Percentiles rank a stretch among this genome's conserved stretches.
Evolutionary conservation across 2,329 filamentous ascomycete genomes (phyloP).

Genomic region (Exophiala dermatitidis): DNA sequence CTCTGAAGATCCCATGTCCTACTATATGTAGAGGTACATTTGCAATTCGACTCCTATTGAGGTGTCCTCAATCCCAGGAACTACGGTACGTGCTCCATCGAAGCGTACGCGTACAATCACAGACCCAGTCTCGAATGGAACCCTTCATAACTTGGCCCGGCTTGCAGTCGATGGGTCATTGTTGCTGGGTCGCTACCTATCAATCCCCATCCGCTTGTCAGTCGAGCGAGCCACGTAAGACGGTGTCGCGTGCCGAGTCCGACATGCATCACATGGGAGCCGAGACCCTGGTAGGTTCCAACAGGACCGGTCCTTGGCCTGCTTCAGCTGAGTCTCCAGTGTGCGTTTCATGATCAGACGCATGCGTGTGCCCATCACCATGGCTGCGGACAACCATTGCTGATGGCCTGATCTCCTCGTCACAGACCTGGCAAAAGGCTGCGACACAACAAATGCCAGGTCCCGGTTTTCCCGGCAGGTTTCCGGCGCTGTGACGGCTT

Average conservation of each 20-base stretch:
- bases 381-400: too few relatives aligned
- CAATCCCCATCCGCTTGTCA: not conserved
- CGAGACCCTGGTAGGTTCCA: too few relatives aligned
- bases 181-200: not conserved
- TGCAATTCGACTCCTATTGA: not conserved
- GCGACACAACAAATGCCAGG: too few relatives aligned
- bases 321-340: too few relatives aligned
- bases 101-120: not conserved
- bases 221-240: conserved; percentile 1
- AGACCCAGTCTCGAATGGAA: not conserved
- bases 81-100: not conserved
- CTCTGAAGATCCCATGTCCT: too few relatives aligned
- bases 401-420: too few relatives aligned
- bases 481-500: not conserved
- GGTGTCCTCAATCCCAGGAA: not conserved
- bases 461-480: too few relatives aligned
- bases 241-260: not conserved
- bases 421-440: too few relatives aligned
- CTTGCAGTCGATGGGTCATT: not conserved
- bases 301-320: too few relatives aligned
- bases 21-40: not conserved
- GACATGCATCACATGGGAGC: not conserved
- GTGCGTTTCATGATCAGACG: too few relatives aligned
- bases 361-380: too few relatives aligned
- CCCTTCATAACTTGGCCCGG: not conserved